Evolutionary conservation across 2,329 filamentous ascomycete species (phyloP), one percentile per base, ranked within the genome.

Genomic region (Colletotrichum melonis): DNA sequence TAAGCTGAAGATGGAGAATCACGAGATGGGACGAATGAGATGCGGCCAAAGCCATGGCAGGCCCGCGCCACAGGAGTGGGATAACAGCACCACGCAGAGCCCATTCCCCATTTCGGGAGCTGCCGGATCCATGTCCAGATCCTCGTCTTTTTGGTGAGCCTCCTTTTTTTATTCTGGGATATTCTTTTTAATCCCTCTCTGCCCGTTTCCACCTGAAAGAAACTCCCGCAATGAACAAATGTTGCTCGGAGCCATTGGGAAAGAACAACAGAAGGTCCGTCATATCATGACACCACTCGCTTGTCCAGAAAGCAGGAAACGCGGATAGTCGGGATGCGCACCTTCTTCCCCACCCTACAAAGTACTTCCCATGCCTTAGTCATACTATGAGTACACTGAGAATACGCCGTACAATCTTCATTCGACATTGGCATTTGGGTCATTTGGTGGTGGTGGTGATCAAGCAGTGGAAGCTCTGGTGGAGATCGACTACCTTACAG

Each of bases 1-100:
- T 22, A 32, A 28, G 49, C 30, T 55, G 62, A 38, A 30, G 35
- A 65, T 70, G 71, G 56, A 66, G 55, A 66, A 73, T 70, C 67
- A 65, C 42, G 52, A 72, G 64, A 69, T 32, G 57, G 35, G 57
- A 57, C 64, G 58, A 62, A 46, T 57, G 9, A 58, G 60, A 59
- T 49, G 42, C 67, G 22, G 22, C 12, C n/a, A 56, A 69, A 57
- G 52, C 67, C 52, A 57, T 38, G 24, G 56, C 16, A 24, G 32
- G 12, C 26, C 42, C 57, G 65, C 58, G 42, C 65, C 52, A 63
- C 38, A 62, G 28, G 12, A 63, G 24, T 22, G 42, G 42, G 59
- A 22, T 46, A 69, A 65, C 66, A 55, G 66, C 57, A 60, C 59
- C 70, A 72, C 57, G 19, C 6, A 14, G 28, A 63, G 69, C 65